Percentiles rank a stretch among this genome's conserved stretches.
Conservation (phyloP, 345 rosid genomes). For the Diplotaxis tenuifolia region DNA sequence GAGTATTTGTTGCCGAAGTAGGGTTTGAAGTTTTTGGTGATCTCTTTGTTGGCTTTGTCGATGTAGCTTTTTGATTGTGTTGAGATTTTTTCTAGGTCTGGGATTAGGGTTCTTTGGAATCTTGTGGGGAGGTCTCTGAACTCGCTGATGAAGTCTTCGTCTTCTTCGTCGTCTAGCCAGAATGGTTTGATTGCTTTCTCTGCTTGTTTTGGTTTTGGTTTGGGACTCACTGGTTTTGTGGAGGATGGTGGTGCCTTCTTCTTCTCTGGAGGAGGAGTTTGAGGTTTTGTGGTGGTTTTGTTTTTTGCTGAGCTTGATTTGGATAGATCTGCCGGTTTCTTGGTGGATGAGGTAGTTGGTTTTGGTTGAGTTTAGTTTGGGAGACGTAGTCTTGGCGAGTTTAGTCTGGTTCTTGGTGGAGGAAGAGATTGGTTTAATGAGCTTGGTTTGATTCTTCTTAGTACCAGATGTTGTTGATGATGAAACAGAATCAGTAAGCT, state of each 20-base stretch:
- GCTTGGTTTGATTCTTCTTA: conserved; percentile 58
- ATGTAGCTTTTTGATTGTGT: conserved; percentile 70
- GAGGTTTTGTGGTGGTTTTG: conserved; percentile 50
- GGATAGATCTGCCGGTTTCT: conserved; percentile 54
- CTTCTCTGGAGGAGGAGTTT: conserved; percentile 33
- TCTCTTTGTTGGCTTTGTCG: conserved; percentile 70
- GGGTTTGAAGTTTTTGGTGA: conserved; percentile 79
- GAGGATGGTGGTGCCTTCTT: conserved; percentile 35
- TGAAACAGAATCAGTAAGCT: conserved; percentile 20
- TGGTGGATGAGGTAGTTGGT: conserved; percentile 23
- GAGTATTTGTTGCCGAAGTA: conserved; percentile 76
- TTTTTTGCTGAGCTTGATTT: conserved; percentile 49
- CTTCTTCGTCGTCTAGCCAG: conserved; percentile 64
- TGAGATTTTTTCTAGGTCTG: conserved; percentile 85
- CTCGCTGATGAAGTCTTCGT: conserved; percentile 60
- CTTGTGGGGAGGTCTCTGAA: conserved; percentile 74
- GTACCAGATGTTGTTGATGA: conserved; percentile 6
- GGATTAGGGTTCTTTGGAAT: conserved; percentile 71
- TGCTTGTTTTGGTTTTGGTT: conserved; percentile 33
- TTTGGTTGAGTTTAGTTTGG: conserved; percentile 56
- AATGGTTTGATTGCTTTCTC: conserved; percentile 38
- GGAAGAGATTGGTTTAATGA: conserved; percentile 29
- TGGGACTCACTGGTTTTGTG: conserved; percentile 36
- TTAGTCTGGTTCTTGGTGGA: conserved; percentile 49
- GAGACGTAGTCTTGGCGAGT: conserved; percentile 32